Base-by-base conservation (phyloP, 2,329 filamentous ascomycete genomes). In the Westerdykella ornata region DNA sequence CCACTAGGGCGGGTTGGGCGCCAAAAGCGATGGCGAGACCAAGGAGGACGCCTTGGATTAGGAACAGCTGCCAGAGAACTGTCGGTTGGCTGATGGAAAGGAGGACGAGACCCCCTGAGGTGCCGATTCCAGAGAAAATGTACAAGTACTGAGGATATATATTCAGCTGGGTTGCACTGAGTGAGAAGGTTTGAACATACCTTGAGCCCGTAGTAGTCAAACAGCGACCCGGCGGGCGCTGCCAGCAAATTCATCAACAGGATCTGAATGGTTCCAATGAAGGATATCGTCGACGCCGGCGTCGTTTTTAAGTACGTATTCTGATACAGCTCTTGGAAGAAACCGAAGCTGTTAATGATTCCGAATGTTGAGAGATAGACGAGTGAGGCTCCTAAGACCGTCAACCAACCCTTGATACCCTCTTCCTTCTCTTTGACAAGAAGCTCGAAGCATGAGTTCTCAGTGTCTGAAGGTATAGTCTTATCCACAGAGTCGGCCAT, bases 11-110 rank as follows among this genome's bases (percentile, higher is more conserved):
- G 5, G 43, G 43, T 14, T 45, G 43, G 12, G 40, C 37, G 28
- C 41, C 41, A 31, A 45, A 45, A 4, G 43, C 43, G 13, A 45
- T 42, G 2, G 31, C 35, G 13, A 43, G 12, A 13, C 43, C 43
- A 14, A 45, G 35, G 6, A 45, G 26, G 5, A 38, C 39, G 26
- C 42, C 22, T 35, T 51, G 35, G 35, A 40, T 41, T 16, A 41
- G 31, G 28, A 41, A 35, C 18, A 29, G 31, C 18, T 41, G 38
- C 30, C 32, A 41, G 5, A 41, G 31, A n/a, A 15, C 15, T 13
- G 19, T 19, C 16, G 18, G 16, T 26, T 20, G 15, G 26, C 30
- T 41, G 31, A 41, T 16, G 12, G 38, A 41, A 13, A 41, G 32
- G 11, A 32, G 18, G 6, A 41, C 12, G 11, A 41, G 20, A 15